Percentiles rank a stretch among this genome's conserved stretches.
These are phyloP conservation scores for Penicillium macrosclerotiorum DNA, from an alignment of 495 filamentous ascomycete genomes.

Conservation along the genomic window DNA sequence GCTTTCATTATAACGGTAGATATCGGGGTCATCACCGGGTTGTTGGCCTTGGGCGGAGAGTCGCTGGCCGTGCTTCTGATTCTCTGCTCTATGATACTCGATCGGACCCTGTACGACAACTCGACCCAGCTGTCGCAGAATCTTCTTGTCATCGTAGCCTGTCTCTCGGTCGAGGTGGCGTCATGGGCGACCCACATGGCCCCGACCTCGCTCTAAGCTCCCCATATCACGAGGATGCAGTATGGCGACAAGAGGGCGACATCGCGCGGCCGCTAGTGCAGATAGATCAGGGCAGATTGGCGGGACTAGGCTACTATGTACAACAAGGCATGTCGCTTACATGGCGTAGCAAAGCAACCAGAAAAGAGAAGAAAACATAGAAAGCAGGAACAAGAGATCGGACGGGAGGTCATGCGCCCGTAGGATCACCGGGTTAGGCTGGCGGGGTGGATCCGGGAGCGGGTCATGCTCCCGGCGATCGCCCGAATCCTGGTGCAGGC, in stretches of 20 bases:
- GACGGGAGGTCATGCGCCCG: conserved; percentile 29
- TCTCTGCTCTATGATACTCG: too few species aligned
- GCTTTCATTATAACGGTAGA: too few species aligned
- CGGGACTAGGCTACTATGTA: conserved; percentile 4
- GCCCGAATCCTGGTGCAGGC: too few species aligned
- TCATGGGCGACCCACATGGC: conserved; percentile 1
- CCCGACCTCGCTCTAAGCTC: conserved; percentile 1
- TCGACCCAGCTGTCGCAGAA: background rate
- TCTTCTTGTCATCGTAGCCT: background rate
- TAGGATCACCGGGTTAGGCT: conserved; percentile 21
- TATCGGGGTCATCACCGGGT: too few species aligned
- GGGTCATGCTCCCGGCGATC: conserved; percentile 19
- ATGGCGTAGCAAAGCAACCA: too few species aligned
- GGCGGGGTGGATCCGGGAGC: conserved; percentile 4
- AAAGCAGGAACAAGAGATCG: background rate
- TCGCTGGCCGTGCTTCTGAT: too few species aligned
- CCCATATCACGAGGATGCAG: conserved; percentile 19
- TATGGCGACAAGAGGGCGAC: conserved; percentile 2
- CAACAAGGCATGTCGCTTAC: background rate
- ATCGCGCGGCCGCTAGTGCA: background rate
- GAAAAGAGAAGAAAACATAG: background rate
- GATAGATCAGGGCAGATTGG: background rate
- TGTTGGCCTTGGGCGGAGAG: too few species aligned
- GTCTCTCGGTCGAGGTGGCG: background rate
- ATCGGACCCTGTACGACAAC: background rate